Percentiles rank a stretch among this genome's conserved stretches.
Evolutionary conservation across 176 grass and related monocot species (phyloP).

Genomic region (Chloris gayana): DNA sequence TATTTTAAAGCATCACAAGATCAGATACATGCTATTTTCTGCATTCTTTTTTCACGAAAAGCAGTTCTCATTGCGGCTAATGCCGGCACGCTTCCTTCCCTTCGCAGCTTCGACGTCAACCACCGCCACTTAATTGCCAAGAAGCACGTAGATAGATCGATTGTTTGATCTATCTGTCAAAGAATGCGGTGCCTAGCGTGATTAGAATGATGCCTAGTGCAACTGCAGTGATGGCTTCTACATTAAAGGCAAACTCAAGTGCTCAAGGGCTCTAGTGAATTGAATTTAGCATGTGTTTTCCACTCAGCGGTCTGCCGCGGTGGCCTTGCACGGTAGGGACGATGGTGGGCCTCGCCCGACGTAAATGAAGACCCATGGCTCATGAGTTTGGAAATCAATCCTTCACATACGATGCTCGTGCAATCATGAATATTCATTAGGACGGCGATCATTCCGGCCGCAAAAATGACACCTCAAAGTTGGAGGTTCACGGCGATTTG

Average conservation of each 20-base stretch:
- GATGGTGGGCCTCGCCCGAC: conserved; percentile 2
- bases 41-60: conserved; percentile 26
- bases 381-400: conserved; percentile 22
- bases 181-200: not conserved
- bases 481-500: not conserved
- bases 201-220: conserved; percentile 29
- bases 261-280: conserved; percentile 10
- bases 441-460: conserved; percentile 21
- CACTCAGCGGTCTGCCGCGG: conserved; percentile 6
- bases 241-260: conserved; percentile 23
- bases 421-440: conserved; percentile 46
- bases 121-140: conserved; percentile 6
- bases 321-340: conserved; percentile 9
- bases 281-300: not conserved
- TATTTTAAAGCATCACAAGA: conserved; percentile 4
- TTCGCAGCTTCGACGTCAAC: conserved; percentile 18
- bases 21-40: conserved; percentile 13
- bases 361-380: conserved; percentile 19
- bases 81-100: conserved; percentile 33
- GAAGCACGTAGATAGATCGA: not conserved
- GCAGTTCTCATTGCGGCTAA: conserved; percentile 37
- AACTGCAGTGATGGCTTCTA: conserved; percentile 18
- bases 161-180: conserved; percentile 6
- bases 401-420: conserved; percentile 22
- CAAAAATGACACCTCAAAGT: conserved; percentile 13